Percentiles rank a stretch among this genome's conserved stretches.
These are phyloP conservation scores for Phanerochaete carnosa DNA, from an alignment of 768 basidiomycete genomes.

Conservation along the genomic window DNA sequence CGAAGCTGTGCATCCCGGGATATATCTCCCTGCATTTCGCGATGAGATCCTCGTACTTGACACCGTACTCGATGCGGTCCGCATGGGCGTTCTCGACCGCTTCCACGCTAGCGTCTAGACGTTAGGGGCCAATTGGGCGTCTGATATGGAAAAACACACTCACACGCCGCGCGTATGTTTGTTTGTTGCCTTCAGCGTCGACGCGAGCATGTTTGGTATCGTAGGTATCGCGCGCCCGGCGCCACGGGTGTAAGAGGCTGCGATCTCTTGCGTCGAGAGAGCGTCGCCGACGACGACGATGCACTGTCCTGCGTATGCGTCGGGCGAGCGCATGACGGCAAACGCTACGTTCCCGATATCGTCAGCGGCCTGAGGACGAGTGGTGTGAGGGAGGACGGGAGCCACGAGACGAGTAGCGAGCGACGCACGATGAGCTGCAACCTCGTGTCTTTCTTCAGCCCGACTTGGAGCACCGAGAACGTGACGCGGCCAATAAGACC, in stretches of 20 bases:
- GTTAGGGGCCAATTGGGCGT: background rate
- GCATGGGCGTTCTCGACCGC: constrained; percentile 8
- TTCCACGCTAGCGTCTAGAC: background rate
- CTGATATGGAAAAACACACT: background rate
- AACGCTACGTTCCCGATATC: constrained; percentile 16
- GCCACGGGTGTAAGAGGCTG: background rate
- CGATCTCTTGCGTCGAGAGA: background rate
- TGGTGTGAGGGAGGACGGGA: background rate
- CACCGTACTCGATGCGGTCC: background rate
- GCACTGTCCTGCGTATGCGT: background rate
- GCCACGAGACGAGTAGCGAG: background rate
- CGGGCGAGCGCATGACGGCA: background rate
- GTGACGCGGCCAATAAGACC: constrained; percentile 35
- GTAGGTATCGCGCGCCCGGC: background rate
- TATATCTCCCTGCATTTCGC: background rate
- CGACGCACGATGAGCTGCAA: constrained; percentile 33
- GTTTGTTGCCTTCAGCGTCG: background rate
- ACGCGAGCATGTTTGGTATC: background rate
- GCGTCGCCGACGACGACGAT: background rate
- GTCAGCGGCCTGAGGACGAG: constrained; percentile 4
- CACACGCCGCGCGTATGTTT: background rate
- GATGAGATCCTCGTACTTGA: background rate
- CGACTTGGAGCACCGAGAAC: constrained; percentile 29
- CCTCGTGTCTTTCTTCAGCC: constrained; percentile 31
- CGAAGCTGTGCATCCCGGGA: constrained; percentile 15